Conservation (phyloP, 495 filamentous ascomycete genomes). For the Xylaria longipes region DNA sequence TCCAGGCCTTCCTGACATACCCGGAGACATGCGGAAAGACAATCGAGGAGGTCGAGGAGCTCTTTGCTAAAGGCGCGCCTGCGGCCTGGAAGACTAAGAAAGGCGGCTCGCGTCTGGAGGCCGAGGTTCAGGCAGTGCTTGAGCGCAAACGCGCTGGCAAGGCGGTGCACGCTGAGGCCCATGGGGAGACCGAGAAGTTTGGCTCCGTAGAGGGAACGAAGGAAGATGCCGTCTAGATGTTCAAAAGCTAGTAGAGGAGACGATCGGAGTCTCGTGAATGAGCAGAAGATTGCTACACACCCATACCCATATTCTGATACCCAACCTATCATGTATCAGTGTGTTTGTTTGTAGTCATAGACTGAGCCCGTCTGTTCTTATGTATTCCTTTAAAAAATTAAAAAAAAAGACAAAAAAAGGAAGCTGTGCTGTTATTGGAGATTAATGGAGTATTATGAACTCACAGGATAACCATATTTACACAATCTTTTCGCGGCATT, state of each 20-base stretch:
- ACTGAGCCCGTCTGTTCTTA: neutral
- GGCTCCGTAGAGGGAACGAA: constrained; percentile 26
- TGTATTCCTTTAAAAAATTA: neutral
- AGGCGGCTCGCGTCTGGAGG: constrained; percentile 53
- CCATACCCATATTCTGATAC: neutral
- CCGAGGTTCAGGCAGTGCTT: constrained; percentile 51
- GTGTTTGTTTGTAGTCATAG: neutral
- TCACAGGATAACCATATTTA: neutral
- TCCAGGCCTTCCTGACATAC: constrained; percentile 71
- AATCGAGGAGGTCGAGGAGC: constrained; percentile 70
- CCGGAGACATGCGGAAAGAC: constrained; percentile 75
- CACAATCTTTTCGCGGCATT: neutral
- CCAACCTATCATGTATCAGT: neutral
- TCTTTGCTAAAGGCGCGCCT: constrained; percentile 64
- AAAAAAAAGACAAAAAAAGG: too few relatives aligned
- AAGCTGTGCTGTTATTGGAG: neutral
- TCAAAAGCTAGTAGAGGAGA: neutral
- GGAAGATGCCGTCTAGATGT: constrained; percentile 21
- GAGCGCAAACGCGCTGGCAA: constrained; percentile 37
- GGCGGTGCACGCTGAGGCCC: constrained; percentile 33
- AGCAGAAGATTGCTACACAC: neutral
- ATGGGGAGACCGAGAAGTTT: constrained; percentile 28
- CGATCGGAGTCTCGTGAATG: neutral
- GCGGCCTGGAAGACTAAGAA: constrained; percentile 66
- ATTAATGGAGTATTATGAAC: neutral